Evolutionary conservation across 2,329 filamentous ascomycete genomes (phyloP).

Genomic region (Immersiporthe knoxdaviesiana): DNA sequence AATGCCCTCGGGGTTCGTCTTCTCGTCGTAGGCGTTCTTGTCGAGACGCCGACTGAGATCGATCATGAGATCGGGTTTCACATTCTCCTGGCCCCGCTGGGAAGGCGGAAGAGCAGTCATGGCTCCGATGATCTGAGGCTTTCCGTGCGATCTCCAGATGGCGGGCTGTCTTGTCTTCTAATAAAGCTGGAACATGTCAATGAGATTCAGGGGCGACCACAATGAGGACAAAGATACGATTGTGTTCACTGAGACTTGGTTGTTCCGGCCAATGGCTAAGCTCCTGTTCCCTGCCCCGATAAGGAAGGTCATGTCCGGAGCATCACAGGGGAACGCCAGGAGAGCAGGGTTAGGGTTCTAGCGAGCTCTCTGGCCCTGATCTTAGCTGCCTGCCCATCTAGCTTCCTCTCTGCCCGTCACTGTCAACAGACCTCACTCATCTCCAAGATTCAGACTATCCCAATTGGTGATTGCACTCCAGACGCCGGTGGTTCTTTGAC

Average conservation of each 20-base stretch:
- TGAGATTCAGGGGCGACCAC: conserved; percentile 58
- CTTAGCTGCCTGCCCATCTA: too few species aligned
- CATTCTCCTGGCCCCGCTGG: conserved; percentile 23
- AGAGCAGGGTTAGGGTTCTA: too few species aligned
- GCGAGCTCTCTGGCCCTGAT: too few species aligned
- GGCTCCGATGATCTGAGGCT: conserved; percentile 49
- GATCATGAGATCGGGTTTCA: conserved; percentile 25
- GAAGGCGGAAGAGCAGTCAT: conserved; percentile 27
- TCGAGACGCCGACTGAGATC: conserved; percentile 25
- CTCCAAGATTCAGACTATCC: too few species aligned
- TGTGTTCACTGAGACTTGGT: too few species aligned
- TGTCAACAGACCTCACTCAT: too few species aligned
- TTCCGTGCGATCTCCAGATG: background rate
- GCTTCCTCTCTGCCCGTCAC: too few species aligned
- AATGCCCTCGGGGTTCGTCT: conserved; percentile 23
- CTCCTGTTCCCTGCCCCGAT: background rate
- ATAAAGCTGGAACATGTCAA: conserved; percentile 47
- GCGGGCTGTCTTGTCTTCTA: background rate
- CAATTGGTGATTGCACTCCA: too few species aligned
- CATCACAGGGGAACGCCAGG: too few species aligned
- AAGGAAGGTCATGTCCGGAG: conserved; percentile 23
- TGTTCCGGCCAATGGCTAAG: conserved; percentile 50
- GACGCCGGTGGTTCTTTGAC: too few species aligned
- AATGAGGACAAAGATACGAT: conserved; percentile 49
- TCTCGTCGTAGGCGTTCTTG: conserved; percentile 20